phyloP scores from a whole-genome alignment of 2,329 filamentous ascomycete species.

The Alternaria panax region DNA sequence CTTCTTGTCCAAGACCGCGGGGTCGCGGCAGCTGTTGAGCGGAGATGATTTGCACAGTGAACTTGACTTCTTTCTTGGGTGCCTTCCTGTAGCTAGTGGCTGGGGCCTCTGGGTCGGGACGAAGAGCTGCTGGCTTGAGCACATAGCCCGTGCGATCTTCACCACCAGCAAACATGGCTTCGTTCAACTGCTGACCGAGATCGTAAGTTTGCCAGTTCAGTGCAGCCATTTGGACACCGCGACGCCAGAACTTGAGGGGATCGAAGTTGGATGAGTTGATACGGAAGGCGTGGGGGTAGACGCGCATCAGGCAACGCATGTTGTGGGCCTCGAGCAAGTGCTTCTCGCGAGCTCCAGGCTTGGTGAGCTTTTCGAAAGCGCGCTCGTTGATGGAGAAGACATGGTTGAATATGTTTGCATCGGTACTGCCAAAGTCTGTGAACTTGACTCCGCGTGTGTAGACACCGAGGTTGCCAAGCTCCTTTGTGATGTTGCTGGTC shows the following conservation, averaged over 20 bases:
- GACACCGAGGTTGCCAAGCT: constrained; percentile 85
- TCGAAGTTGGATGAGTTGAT: constrained; percentile 93
- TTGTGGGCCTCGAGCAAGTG: constrained; percentile 87
- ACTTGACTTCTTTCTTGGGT: constrained; percentile 81
- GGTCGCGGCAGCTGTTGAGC: constrained; percentile 93
- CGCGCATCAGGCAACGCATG: constrained; percentile 82
- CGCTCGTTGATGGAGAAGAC: constrained; percentile 94
- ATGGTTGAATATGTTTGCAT: constrained; percentile 89
- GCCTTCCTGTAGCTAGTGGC: constrained; percentile 67
- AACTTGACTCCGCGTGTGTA: constrained; percentile 83
- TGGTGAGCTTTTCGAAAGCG: constrained; percentile 82
- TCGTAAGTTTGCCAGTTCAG: constrained; percentile 99
- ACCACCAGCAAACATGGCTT: constrained; percentile 95
- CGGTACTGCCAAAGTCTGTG: constrained; percentile 75
- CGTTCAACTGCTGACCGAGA: constrained; percentile 92
- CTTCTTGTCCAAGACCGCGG: constrained; percentile 72
- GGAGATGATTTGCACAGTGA: constrained; percentile 88
- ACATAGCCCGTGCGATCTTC: constrained; percentile 90
- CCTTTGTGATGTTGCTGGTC: constrained; percentile 83
- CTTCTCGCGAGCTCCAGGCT: constrained; percentile 77
- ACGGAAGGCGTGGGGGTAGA: constrained; percentile 85
- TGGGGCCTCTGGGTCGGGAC: constrained; percentile 51
- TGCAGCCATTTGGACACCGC: constrained; percentile 96
- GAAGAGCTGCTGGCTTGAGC: constrained; percentile 86
- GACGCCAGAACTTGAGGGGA: constrained; percentile 90